Evolutionary conservation across 257 asterid genomes (phyloP), one percentile per base, ranked within the genome.

Genomic region (Nicotiana knightiana): DNA sequence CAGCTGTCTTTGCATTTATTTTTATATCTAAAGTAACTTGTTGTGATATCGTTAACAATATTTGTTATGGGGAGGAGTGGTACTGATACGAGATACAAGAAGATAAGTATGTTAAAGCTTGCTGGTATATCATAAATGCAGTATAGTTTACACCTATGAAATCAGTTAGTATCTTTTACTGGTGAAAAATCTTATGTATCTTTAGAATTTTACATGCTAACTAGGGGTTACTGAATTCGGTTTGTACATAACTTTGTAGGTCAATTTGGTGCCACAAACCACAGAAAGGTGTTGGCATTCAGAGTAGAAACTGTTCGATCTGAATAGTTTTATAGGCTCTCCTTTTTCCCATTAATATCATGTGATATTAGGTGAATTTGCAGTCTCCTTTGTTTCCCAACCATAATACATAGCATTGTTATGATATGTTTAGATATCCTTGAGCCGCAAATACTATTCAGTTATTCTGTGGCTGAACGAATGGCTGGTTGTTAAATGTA

Each of bases 351-450:
- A 26, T 75, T 75, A 75, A 16, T 75, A 28, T 28, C 37, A 75
- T 75, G 39, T 71, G 61, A 46, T 71, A 61, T 12, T 71, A 71
- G 79, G 61, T 71, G 24, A 71, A 6, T 24, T 71, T 71, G 61
- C 26, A 71, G 61, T 46, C 61, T 71, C 79, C 61, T 46, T 71
- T 46, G 61, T 48, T 71, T 71, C 59, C 79, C 79, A 46, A 46
- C 79, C 61, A 1, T 18, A 11, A 55, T 70, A 55, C 77, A 43
- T n/a, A 21, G 35, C n/a, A 39, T 43, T 73, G 15, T 73, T 48
- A 71, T 71, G 24, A 21, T 46, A 46, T 71, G 28, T 71, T 71
- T 21, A 6, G 24, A 24, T 46, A 71, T 24, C 61, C 4, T 43
- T 71, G 79, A 2, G 13, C 54, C 8, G 13, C 79, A 24, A 71